Base-by-base conservation (phyloP, 768 basidiomycete species). In the Mycena metata region DNA sequence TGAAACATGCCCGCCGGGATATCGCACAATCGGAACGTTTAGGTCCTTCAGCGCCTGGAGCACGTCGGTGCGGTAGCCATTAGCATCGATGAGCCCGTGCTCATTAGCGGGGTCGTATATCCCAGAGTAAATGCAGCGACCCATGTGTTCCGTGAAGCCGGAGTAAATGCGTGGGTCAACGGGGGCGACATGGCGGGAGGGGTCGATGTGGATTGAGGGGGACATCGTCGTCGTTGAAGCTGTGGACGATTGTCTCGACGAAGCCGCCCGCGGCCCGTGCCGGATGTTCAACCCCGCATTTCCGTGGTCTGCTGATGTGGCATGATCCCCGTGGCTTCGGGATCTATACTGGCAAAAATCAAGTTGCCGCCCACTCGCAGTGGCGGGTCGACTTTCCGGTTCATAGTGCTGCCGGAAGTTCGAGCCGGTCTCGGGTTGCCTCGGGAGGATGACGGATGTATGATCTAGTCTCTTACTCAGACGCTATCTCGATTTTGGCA, bases 101-200 rank as follows among this genome's bases (percentile, higher is more conserved):
- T 74, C 60, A 67, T 84, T 79, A 52, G 73, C 75, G 21, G 82
- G 81, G 72, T 81, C 79, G 76, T 81, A 83, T 41, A 87, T 75
- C 6, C 86, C 86, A 30, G 84, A 84, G 63, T 88, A 86, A 65
- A 88, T 87, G 76, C 86, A 87, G 50, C 85, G 76, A 0, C 86
- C 89, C 77, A 89, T 84, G 69, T 90, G 88, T 73, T 90, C 89
- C 11, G 88, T 85, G 76, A 90, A 90, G 2, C 89, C 88, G 30
- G 86, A 86, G 74, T 87, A 89, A 72, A 89, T 85, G 21, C 83
- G 81, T 23, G 84, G 82, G 71, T 84, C 84, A 26, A 83, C 82
- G 15, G 80, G 79, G 68, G 83, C 82, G 59, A 84, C 79, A 59
- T 81, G 69, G 30, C 82, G 78, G 0, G 78, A 77, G 0, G 83